Evolutionary conservation across 148 eudicot species (phyloP).

Genomic region (Persicaria tinctoria): DNA sequence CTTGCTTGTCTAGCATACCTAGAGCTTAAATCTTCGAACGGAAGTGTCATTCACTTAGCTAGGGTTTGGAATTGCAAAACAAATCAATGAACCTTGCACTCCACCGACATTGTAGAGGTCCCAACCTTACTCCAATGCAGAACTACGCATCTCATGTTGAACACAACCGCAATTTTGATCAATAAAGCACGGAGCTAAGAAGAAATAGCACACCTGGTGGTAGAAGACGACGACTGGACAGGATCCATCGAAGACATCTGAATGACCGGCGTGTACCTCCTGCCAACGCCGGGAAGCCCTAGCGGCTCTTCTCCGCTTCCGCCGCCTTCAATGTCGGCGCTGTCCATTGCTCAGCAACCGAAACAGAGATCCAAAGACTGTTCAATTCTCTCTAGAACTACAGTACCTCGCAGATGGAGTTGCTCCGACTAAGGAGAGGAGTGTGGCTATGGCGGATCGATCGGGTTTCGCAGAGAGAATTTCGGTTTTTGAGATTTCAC

Average conservation of each 20-base stretch:
- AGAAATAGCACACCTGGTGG: conserved; percentile 17
- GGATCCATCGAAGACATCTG: conserved; percentile 47
- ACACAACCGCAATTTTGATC: background rate
- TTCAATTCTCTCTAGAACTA: no score
- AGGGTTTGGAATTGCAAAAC: background rate
- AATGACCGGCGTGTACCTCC: conserved; percentile 37
- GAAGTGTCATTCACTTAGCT: background rate
- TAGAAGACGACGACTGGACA: conserved; percentile 20
- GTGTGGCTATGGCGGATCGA: no score
- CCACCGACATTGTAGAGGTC: background rate
- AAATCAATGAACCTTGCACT: background rate
- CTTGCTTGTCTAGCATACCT: no score
- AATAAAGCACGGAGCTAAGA: background rate
- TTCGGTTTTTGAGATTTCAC: no score
- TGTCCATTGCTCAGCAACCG: conserved; percentile 17
- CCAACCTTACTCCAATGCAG: no score
- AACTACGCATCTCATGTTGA: background rate
- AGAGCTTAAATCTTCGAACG: no score
- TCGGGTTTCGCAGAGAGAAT: no score
- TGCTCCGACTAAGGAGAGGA: no score
- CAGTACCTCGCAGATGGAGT: no score
- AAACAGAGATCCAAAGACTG: background rate
- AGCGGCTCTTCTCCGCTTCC: conserved; percentile 13
- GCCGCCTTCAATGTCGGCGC: conserved; percentile 26
- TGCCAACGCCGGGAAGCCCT: conserved; percentile 13